Conservation (phyloP, 208 protist species). For the Trypanosoma avium region DNA sequence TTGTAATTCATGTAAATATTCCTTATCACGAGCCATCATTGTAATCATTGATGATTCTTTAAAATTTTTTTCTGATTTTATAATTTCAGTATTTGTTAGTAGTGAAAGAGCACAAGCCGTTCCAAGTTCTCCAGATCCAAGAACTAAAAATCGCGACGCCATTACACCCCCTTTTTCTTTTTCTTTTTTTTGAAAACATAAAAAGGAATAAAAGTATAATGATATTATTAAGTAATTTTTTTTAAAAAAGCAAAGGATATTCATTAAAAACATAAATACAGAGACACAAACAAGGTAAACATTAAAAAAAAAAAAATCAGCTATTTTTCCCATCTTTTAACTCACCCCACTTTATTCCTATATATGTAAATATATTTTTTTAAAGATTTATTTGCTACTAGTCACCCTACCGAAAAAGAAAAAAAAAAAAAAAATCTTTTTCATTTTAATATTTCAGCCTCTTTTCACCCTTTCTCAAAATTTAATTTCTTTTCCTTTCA, state of each 20-base stretch:
- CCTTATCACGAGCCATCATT: constrained; percentile 23
- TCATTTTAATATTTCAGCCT: neutral
- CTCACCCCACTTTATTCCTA: too few species aligned
- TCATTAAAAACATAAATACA: constrained; percentile 15
- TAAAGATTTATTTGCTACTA: neutral
- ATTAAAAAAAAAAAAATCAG: constrained; percentile 10
- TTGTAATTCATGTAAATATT: constrained; percentile 31
- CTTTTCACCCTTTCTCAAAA: constrained; percentile 5
- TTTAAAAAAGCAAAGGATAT: constrained; percentile 22
- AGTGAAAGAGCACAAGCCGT: constrained; percentile 71
- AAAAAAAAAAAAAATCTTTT: constrained; percentile 11
- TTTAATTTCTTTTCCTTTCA: constrained; percentile 4
- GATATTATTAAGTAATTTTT: constrained; percentile 1
- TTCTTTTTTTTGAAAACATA: constrained; percentile 5
- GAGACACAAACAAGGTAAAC: neutral
- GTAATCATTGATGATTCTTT: constrained; percentile 8
- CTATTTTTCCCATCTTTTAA: neutral
- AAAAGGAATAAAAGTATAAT: constrained; percentile 14
- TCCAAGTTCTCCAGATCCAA: constrained; percentile 71
- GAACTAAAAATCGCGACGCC: constrained; percentile 28
- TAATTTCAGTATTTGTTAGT: constrained; percentile 32
- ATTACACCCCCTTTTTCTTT: neutral
- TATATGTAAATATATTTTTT: too few species aligned
- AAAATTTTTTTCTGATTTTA: neutral
- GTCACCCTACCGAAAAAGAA: neutral